Evolutionary conservation across 257 asterid genomes (phyloP).

Genomic region (Scutellaria minor): DNA sequence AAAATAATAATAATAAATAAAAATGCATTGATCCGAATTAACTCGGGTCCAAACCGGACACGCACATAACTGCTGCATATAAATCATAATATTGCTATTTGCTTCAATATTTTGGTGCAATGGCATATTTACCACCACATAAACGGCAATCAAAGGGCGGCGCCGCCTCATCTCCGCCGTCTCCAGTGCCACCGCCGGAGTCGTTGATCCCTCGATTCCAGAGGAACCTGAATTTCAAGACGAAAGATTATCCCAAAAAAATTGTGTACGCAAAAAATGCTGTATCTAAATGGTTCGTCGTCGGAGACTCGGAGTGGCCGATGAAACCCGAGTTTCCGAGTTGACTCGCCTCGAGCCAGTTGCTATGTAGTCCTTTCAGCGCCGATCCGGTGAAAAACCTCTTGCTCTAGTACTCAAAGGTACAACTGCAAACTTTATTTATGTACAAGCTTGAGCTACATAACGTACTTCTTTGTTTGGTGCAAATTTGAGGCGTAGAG

Average conservation of each 20-base stretch:
- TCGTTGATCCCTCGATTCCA: conserved; percentile 29
- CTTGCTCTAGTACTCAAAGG: conserved; percentile 47
- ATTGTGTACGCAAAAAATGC: conserved; percentile 38
- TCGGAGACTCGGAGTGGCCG: conserved; percentile 50
- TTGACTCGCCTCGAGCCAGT: conserved; percentile 13
- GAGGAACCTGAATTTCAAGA: conserved; percentile 20
- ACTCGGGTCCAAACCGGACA: too few relatives aligned
- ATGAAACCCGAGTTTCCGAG: conserved; percentile 36
- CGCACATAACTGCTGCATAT: too few relatives aligned
- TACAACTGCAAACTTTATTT: neutral
- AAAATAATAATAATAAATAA: too few relatives aligned
- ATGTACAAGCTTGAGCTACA: conserved; percentile 5
- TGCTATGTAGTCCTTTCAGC: conserved; percentile 36
- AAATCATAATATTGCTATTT: too few relatives aligned
- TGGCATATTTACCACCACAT: conserved; percentile 61
- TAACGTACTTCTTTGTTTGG: neutral
- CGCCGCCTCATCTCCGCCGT: conserved; percentile 29
- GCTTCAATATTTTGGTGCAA: conserved; percentile 1
- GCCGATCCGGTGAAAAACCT: conserved; percentile 25
- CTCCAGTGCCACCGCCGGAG: conserved; percentile 42
- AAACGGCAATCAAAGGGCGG: conserved; percentile 42
- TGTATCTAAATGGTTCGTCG: conserved; percentile 52
- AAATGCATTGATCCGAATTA: too few relatives aligned
- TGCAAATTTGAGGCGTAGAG: too few relatives aligned
- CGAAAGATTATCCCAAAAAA: conserved; percentile 20